These are phyloP conservation scores for Calonectria leucothoes DNA, from an alignment of 2,329 filamentous ascomycete species.

Conservation along the genomic window DNA sequence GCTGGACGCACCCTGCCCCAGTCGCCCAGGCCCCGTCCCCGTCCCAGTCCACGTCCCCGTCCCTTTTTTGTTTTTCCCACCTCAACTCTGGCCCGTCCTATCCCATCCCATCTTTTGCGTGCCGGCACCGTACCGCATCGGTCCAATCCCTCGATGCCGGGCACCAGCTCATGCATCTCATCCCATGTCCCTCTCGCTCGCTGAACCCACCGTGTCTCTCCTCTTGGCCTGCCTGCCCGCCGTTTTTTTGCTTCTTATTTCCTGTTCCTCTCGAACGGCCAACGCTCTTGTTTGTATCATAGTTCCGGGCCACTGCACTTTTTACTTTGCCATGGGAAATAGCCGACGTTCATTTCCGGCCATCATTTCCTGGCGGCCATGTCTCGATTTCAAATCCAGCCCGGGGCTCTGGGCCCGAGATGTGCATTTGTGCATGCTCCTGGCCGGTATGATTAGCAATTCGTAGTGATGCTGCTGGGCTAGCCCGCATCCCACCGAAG, in stretches of 20 bases:
- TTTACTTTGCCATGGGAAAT: conserved; percentile 3
- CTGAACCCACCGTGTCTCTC: not conserved
- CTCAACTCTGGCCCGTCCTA: not conserved
- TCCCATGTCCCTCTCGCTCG: conserved; percentile 18
- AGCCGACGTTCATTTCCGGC: conserved; percentile 5
- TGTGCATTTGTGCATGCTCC: not conserved
- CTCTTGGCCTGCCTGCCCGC: not conserved
- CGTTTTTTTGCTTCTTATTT: conserved; percentile 10
- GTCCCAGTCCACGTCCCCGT: not conserved
- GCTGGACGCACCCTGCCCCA: conserved; percentile 3
- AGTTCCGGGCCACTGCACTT: not conserved
- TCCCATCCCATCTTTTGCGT: conserved; percentile 2
- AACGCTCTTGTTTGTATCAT: conserved; percentile 6
- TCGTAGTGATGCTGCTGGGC: not conserved
- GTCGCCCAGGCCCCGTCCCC: too few species aligned
- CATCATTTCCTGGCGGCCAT: not conserved
- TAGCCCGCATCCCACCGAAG: not conserved
- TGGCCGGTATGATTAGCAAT: conserved; percentile 2
- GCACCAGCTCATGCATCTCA: conserved; percentile 10
- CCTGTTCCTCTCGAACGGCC: conserved; percentile 8
- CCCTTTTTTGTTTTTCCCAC: not conserved
- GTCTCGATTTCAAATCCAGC: not conserved
- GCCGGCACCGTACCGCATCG: too few species aligned
- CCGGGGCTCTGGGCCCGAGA: not conserved
- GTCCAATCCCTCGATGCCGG: conserved; percentile 6